phyloP scores from a whole-genome alignment of 208 protist species.

The Zelonia costaricensis region DNA sequence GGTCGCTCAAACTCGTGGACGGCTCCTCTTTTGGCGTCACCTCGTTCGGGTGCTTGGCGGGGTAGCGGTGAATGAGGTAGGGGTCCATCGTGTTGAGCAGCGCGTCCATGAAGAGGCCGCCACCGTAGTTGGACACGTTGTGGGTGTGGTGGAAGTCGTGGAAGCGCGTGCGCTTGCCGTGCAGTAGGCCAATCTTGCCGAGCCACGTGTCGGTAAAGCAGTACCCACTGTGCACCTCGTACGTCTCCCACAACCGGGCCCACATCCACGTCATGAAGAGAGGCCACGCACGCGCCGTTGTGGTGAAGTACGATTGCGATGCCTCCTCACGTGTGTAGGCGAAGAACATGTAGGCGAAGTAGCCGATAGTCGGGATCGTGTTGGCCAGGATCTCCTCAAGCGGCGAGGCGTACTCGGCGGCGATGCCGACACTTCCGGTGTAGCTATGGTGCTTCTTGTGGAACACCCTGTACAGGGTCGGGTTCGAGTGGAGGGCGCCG shows the following conservation, averaged over 20 bases:
- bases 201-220: constrained; percentile 51
- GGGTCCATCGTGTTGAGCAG: constrained; percentile 55
- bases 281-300: constrained; percentile 37
- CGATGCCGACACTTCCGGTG: constrained; percentile 60
- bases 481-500: constrained; percentile 40
- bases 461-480: constrained; percentile 44
- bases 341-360: constrained; percentile 47
- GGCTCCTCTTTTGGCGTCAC: constrained; percentile 13
- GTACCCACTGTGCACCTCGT: constrained; percentile 68
- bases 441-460: constrained; percentile 78
- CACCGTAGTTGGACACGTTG: constrained; percentile 65
- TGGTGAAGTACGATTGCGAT: constrained; percentile 13
- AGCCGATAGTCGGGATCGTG: constrained; percentile 38
- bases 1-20: constrained; percentile 9
- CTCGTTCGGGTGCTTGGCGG: constrained; percentile 11
- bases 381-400: constrained; percentile 53
- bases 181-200: constrained; percentile 43
- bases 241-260: constrained; percentile 54
- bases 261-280: constrained; percentile 54
- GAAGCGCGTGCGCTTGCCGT: constrained; percentile 55
- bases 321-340: constrained; percentile 25
- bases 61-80: constrained; percentile 36
- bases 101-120: constrained; percentile 46
- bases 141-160: constrained; percentile 76
- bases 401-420: constrained; percentile 55